Percentiles rank a stretch among this genome's conserved stretches.
phyloP scores from a whole-genome alignment of 2,329 filamentous ascomycete genomes.

The Laburnicola sp. region DNA sequence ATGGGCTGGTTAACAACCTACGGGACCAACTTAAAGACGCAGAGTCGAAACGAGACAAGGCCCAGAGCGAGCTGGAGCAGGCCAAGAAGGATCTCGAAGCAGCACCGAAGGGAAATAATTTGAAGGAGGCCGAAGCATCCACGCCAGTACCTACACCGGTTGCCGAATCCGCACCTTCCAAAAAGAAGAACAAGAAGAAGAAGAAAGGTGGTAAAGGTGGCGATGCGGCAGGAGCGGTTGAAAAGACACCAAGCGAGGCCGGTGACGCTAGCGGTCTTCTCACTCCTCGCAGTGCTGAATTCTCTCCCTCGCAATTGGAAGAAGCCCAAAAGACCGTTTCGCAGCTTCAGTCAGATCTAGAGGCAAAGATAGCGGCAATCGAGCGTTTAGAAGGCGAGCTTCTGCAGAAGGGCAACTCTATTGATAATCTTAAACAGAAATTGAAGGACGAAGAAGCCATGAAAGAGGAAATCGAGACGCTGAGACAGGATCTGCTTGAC shows the following conservation, averaged over 20 bases:
- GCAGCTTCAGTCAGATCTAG: slow-evolving; percentile 39
- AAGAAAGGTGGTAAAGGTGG: slow-evolving; percentile 74
- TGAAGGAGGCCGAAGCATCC: slow-evolving; percentile 17
- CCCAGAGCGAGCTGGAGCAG: slow-evolving; percentile 49
- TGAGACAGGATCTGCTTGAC: slow-evolving; percentile 76
- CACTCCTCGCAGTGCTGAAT: slow-evolving; percentile 45
- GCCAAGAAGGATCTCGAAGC: slow-evolving; percentile 34
- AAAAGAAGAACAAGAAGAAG: slow-evolving; percentile 79
- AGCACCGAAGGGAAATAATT: slow-evolving; percentile 19
- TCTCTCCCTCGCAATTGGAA: slow-evolving; percentile 43
- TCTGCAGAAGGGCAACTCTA: slow-evolving; percentile 66
- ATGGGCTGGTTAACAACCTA: slow-evolving; percentile 59
- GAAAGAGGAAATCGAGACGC: slow-evolving; percentile 80
- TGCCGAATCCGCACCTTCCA: slow-evolving; percentile 33
- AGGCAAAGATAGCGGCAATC: slow-evolving; percentile 40
- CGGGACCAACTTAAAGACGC: slow-evolving; percentile 58
- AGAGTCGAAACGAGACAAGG: slow-evolving; percentile 52
- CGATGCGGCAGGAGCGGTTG: slow-evolving; percentile 40
- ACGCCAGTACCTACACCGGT: slow-evolving; percentile 25
- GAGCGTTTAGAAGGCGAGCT: slow-evolving; percentile 40
- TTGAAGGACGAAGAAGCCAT: slow-evolving; percentile 76
- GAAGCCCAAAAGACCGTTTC: slow-evolving; percentile 35
- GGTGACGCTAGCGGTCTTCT: slow-evolving; percentile 41
- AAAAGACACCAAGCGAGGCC: slow-evolving; percentile 45
- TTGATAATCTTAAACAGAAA: slow-evolving; percentile 70